phyloP scores from a whole-genome alignment of 2,329 filamentous ascomycete species.

The Apiospora rasikravindrae region DNA sequence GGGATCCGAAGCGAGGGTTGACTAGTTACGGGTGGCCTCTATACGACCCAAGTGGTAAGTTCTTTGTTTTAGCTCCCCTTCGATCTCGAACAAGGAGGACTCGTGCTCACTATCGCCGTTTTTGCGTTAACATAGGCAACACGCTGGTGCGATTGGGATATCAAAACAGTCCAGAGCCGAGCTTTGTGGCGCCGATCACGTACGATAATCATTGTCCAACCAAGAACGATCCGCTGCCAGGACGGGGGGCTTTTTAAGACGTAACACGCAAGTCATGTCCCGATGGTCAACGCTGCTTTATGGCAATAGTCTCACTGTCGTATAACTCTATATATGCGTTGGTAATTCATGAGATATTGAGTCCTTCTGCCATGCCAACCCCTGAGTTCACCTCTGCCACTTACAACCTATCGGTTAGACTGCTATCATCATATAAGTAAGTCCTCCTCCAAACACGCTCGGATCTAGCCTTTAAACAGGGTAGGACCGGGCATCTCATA shows the following conservation, averaged over 20 bases:
- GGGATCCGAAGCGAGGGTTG: conserved; percentile 9
- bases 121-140: background rate
- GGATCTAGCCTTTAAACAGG: conserved; percentile 16
- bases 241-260: background rate
- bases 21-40: conserved; percentile 13
- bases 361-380: background rate
- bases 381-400: background rate
- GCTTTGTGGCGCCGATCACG: background rate
- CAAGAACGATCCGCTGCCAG: background rate
- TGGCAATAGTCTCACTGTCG: background rate
- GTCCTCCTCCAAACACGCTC: background rate
- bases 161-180: background rate
- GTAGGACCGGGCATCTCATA: conserved; percentile 35
- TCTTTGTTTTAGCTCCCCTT: fast-evolving
- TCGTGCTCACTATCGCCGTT: background rate
- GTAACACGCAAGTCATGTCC: too few species aligned
- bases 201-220: background rate
- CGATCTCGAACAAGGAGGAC: background rate
- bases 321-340: background rate
- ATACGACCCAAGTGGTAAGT: background rate
- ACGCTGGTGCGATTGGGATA: background rate
- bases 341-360: background rate
- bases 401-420: fast-evolving
- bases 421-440: too few species aligned
- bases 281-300: background rate